Percentiles rank a stretch among this genome's conserved stretches.
phyloP scores from a whole-genome alignment of 1,284 basidiomycete genomes.

The Porodaedalea pini region DNA sequence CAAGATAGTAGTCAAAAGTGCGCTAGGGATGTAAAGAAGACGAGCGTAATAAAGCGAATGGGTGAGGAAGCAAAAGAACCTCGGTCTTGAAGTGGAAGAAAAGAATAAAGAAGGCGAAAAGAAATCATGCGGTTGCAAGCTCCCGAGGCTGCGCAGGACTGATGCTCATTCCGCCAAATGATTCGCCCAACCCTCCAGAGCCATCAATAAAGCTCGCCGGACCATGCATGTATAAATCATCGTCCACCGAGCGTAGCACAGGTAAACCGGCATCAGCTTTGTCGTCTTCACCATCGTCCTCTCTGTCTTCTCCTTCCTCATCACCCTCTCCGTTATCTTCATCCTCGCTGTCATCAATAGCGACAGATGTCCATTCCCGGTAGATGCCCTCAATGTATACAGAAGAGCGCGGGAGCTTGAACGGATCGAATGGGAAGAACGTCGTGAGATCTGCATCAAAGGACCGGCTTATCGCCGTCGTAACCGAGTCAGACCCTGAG shows the following conservation, averaged over 20 bases:
- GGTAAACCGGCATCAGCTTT: constrained; percentile 26
- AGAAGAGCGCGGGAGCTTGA: constrained; percentile 76
- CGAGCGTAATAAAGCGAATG: too few relatives aligned
- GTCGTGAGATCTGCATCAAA: constrained; percentile 68
- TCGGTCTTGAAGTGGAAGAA: background rate
- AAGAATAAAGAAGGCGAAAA: background rate
- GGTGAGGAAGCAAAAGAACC: background rate
- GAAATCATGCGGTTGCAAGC: background rate
- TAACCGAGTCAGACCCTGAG: constrained; percentile 20
- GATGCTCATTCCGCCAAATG: constrained; percentile 77
- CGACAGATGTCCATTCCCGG: constrained; percentile 72
- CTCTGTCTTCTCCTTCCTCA: constrained; percentile 35
- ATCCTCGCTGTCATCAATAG: constrained; percentile 69
- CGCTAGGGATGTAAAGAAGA: background rate
- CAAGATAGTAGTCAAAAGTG: too few relatives aligned
- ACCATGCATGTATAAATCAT: constrained; percentile 16
- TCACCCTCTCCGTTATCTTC: constrained; percentile 57
- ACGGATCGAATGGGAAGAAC: constrained; percentile 99
- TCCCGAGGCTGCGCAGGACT: constrained; percentile 43
- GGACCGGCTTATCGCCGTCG: constrained; percentile 35
- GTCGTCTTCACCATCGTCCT: constrained; percentile 35
- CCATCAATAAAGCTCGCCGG: constrained; percentile 23
- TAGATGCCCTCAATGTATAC: constrained; percentile 71
- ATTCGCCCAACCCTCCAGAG: constrained; percentile 48
- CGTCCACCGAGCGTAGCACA: constrained; percentile 22